Evolutionary conservation across 441 rosid genomes (phyloP), one percentile per base, ranked within the genome.

Genomic region (Corymbia calophylla): DNA sequence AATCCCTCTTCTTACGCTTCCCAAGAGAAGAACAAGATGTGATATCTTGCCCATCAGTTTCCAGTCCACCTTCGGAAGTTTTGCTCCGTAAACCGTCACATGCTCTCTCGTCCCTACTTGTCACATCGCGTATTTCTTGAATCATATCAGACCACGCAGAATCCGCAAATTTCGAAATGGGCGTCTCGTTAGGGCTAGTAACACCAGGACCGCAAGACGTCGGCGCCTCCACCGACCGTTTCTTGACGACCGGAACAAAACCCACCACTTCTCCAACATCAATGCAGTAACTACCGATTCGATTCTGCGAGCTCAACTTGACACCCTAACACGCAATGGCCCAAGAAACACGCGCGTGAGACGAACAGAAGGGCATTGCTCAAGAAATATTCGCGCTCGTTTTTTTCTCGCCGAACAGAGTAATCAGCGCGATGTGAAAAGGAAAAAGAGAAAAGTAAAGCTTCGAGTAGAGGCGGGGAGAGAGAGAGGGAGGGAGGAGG

Each of bases 211-310:
- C 91, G 89, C 93, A 93, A 80, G 95, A 89, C 68, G 91, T 88
- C 62, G 88, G 92, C 3, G 89, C 82, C 88, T 90, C 94, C 85
- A 91, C 86, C 88, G 88, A 89, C 29, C 94, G 93, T 93, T 96
- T 98, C 96, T 95, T 98, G 73, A 90, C 66, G 88, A 94, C 95
- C 11, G 98, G 98, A 93, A 95, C 91, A 81, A 97, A 91, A 86
- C 95, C 98, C 56, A 97, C 64, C 86, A 97, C 95, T 86, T 97
- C 98, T 62, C 93, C 96, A 1, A 91, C 91, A 86, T 88, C 93
- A 60, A 91, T 85, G 47, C 87, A 87, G 86, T 94, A 92, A 27
- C 89, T 66, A 88, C 91, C 62, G 47, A 97, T 89, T 87, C 73
- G 92, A 94, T 89, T 88, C 66, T 88, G 93, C 93, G 93, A 88